Evolutionary conservation across 108 stramenopile genomes (phyloP).

Genomic region (Cylindrotheca fusiformis): DNA sequence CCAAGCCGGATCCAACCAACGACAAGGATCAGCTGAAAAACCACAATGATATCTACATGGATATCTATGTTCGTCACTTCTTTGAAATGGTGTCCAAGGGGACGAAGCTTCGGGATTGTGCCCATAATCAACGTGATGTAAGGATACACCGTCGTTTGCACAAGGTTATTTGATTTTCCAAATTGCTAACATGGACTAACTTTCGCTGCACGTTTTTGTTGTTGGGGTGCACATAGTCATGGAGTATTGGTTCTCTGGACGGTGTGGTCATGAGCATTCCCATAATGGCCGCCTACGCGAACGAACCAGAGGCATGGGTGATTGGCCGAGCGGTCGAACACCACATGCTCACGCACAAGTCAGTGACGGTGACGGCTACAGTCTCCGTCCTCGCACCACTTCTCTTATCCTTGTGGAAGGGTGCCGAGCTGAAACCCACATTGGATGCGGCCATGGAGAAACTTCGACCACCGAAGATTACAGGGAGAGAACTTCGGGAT

Average conservation of each 20-base stretch:
- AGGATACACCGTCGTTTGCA: not conserved
- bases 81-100: conserved; percentile 27
- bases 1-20: conserved; percentile 8
- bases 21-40: conserved; percentile 13
- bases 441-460: conserved; percentile 30
- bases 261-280: conserved; percentile 29
- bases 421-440: conserved; percentile 1
- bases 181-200: too few relatives aligned
- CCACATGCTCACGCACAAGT: conserved; percentile 24
- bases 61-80: conserved; percentile 27
- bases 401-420: conserved; percentile 15
- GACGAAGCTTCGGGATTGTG: conserved; percentile 20
- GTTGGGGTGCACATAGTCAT: not conserved
- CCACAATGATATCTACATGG: conserved; percentile 34
- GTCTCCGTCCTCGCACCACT: conserved; percentile 27
- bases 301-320: conserved; percentile 25
- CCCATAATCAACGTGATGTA: conserved; percentile 22
- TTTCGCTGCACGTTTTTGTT: too few relatives aligned
- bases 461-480: conserved; percentile 26
- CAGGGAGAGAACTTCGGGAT: conserved; percentile 24
- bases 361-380: conserved; percentile 22
- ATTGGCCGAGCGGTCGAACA: conserved; percentile 33
- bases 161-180: too few relatives aligned
- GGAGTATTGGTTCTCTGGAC: conserved; percentile 31
- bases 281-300: conserved; percentile 25